Percentiles rank a stretch among this genome's conserved stretches.
Conservation (phyloP, 306 rosid species). For the Fagus crenata region DNA sequence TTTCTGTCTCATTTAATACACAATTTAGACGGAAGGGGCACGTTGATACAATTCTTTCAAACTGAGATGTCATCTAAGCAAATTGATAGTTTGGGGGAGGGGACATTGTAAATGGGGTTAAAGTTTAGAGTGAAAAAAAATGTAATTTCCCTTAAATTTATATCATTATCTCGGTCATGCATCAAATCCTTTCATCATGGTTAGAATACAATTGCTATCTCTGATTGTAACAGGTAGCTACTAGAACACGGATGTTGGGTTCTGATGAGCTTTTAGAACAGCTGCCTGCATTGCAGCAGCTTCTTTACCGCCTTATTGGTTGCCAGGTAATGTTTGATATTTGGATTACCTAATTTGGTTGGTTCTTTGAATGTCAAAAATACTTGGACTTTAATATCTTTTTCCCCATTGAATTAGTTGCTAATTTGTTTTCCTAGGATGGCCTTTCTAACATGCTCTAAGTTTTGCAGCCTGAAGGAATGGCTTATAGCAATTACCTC, state of each 20-base stretch:
- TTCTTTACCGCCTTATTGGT: constrained; percentile 71
- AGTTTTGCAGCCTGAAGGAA: constrained; percentile 90
- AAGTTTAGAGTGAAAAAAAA: too few relatives aligned
- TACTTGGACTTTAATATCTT: background rate
- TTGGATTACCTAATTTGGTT: background rate
- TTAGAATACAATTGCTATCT: constrained; percentile 25
- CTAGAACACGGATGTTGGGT: constrained; percentile 55
- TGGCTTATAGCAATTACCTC: constrained; percentile 67
- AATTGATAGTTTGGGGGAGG: too few relatives aligned
- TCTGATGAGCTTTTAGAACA: constrained; percentile 71
- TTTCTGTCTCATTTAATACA: too few relatives aligned
- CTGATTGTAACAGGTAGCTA: constrained; percentile 51
- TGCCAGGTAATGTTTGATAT: constrained; percentile 62
- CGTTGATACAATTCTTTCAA: too few relatives aligned
- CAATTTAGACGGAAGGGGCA: too few relatives aligned
- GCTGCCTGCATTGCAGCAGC: constrained; percentile 85
- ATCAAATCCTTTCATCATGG: background rate
- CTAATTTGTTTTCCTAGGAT: constrained; percentile 7
- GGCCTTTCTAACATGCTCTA: constrained; percentile 30
- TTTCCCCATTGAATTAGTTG: background rate
- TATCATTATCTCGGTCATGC: background rate
- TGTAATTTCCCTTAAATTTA: too few relatives aligned
- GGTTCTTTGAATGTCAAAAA: background rate
- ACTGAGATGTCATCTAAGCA: too few relatives aligned
- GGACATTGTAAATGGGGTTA: too few relatives aligned